Conservation (phyloP, 2,329 filamentous ascomycete genomes). For the Chlorencoelia australis region DNA sequence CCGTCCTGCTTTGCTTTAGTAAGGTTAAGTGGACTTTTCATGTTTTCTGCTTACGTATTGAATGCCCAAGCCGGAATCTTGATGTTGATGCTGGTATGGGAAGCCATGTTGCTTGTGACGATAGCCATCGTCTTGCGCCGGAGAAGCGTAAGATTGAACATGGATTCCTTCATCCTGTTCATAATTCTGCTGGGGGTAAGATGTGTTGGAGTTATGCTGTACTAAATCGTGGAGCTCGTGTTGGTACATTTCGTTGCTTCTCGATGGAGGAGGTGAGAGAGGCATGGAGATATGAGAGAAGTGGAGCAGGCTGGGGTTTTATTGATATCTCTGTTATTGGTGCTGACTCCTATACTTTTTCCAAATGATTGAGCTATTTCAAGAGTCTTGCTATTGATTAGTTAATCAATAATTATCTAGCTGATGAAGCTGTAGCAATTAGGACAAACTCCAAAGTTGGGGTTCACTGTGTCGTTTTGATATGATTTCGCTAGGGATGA, state of each 20-base stretch:
- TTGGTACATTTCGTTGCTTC: slow-evolving; percentile 30
- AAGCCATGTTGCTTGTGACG: slow-evolving; percentile 17
- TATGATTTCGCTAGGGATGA: slow-evolving; percentile 5
- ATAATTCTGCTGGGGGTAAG: slow-evolving; percentile 21
- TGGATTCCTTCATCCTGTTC: slow-evolving; percentile 18
- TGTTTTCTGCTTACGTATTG: slow-evolving; percentile 19
- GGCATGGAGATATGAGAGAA: slow-evolving; percentile 13
- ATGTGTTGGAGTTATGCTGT: slow-evolving; percentile 32
- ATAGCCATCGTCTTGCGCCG: slow-evolving; percentile 14
- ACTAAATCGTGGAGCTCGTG: slow-evolving; percentile 34
- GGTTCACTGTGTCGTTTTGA: background rate
- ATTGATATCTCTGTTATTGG: background rate
- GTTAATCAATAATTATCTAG: background rate
- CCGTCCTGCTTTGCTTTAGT: slow-evolving; percentile 18
- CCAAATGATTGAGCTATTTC: background rate
- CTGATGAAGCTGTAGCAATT: slow-evolving; percentile 1
- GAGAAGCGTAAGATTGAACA: slow-evolving; percentile 21
- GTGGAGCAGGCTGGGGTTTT: background rate
- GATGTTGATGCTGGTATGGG: slow-evolving; percentile 21
- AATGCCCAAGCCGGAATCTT: slow-evolving; percentile 17
- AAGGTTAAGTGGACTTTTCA: background rate
- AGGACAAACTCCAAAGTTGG: background rate
- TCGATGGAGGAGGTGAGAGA: slow-evolving; percentile 31
- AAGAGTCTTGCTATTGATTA: background rate
- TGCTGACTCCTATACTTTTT: slow-evolving; percentile 1